Evolutionary conservation across 164 flowering plant genomes (phyloP).

Genomic region (Stephania yunnanensis): DNA sequence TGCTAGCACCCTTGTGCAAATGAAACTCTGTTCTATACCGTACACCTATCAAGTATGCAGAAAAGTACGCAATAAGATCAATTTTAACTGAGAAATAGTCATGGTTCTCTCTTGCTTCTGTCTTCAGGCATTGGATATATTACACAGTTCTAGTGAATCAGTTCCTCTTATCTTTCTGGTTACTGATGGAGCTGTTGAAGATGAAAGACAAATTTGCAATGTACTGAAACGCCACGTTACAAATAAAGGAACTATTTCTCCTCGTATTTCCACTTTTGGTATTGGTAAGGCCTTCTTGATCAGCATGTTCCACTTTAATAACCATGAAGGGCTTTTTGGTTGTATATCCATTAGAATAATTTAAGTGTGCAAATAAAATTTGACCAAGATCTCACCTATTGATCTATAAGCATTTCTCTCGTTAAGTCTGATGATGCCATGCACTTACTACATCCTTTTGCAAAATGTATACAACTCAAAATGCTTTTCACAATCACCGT

Average conservation of each 20-base stretch:
- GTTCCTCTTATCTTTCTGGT: slow-evolving; percentile 63
- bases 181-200: slow-evolving; percentile 92
- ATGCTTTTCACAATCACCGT: not conserved
- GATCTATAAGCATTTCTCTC: not conserved
- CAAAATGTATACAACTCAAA: not conserved
- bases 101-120: slow-evolving; percentile 2
- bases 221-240: slow-evolving; percentile 35
- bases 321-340: not conserved
- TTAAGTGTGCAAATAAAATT: not conserved
- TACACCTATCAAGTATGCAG: slow-evolving; percentile 57
- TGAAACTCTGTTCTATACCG: not conserved
- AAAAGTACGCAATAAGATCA: slow-evolving; percentile 2
- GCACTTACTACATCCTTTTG: not conserved
- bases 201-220: slow-evolving; percentile 78
- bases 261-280: slow-evolving; percentile 87
- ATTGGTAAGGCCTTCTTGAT: slow-evolving; percentile 48
- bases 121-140: slow-evolving; percentile 71
- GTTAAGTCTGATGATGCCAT: not conserved
- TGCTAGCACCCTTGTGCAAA: not conserved
- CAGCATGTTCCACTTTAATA: not conserved
- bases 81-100: not conserved
- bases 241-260: slow-evolving; percentile 33
- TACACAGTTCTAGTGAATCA: slow-evolving; percentile 39
- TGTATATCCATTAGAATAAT: not conserved
- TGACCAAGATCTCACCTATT: not conserved